Evolutionary conservation across 23 red algal genomes (phyloP), one percentile per base, ranked within the genome.

Genomic region (Gracilaria domingensis): DNA sequence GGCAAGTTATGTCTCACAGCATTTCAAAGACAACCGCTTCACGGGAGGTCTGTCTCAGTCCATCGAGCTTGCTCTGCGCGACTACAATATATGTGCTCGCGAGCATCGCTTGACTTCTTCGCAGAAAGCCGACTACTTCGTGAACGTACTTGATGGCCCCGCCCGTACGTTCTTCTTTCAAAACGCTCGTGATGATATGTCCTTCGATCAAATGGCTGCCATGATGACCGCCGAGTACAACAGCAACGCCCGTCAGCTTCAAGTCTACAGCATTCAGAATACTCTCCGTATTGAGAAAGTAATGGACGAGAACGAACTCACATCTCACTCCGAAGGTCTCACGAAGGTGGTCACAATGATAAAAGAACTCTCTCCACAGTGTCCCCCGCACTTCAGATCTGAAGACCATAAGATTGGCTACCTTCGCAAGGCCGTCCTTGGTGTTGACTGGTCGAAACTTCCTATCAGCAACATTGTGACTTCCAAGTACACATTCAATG

Each of bases 261-360:
- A 90, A 51, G 59, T 80, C 9, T 55, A 90, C 0, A 4, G 86
- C 6, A 80, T 70, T 0, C 73, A 80, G 11, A 70, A 81, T 24
- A 80, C 53, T 18, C 86, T 65, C 20, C 75, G 73, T 11, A 36
- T 80, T n/a, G n/a, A n/a, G n/a, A n/a, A n/a, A n/a, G n/a, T n/a
- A n/a, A n/a, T n/a, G n/a, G n/a, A n/a, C n/a, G 72, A 81, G 42
- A 79, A 90, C 13, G 72, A 90, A 77, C 37, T 90, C 23, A 24
- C 8, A 13, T 21, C 61, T n/a, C 0, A 33, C 0, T 87, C 83
- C 13, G 45, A 18, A 8, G 81, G 81, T 53, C 77, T 51, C 8
- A 51, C 48, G 8, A 51, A 26, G 51, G 51, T 82, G 78, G 20
- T 56, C 11, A 50, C 12, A n/a, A n/a, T n/a, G n/a, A n/a, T n/a